Conservation (phyloP, 345 rosid species). For the Theobroma cacao region DNA sequence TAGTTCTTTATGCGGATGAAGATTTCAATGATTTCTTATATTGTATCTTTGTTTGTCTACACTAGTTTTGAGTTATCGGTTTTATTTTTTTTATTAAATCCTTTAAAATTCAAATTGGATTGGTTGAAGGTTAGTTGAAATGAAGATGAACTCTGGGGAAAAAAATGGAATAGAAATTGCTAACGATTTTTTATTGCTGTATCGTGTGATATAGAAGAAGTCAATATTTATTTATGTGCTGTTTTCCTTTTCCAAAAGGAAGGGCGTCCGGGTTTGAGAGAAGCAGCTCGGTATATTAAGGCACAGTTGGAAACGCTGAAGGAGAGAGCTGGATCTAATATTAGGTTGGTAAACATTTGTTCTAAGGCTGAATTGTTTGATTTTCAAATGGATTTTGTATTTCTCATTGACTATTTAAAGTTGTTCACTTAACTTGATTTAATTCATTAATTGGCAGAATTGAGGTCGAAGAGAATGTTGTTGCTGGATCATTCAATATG, state of each 20-base stretch:
- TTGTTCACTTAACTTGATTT: not conserved
- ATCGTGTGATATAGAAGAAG: not conserved
- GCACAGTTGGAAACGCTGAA: slow-evolving; percentile 60
- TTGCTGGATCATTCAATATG: slow-evolving; percentile 92
- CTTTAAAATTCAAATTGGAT: not conserved
- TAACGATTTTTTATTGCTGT: not conserved
- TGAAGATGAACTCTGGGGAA: too few species aligned
- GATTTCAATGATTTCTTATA: not conserved
- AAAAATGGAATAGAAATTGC: not conserved
- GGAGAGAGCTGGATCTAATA: slow-evolving; percentile 71
- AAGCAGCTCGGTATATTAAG: slow-evolving; percentile 83
- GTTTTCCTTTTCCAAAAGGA: slow-evolving; percentile 43
- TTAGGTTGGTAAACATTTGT: slow-evolving; percentile 44
- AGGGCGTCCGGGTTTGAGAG: slow-evolving; percentile 78
- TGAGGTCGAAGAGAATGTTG: slow-evolving; percentile 78
- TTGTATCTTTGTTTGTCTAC: not conserved
- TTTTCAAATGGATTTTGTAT: not conserved
- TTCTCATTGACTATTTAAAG: not conserved
- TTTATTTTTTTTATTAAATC: not conserved
- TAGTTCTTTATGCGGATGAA: not conserved
- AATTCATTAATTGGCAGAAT: slow-evolving; percentile 42
- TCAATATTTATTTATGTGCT: not conserved
- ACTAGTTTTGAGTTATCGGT: not conserved
- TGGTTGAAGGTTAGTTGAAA: not conserved
- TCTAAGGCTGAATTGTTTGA: not conserved